phyloP scores from a whole-genome alignment of 345 rosid genomes.

The Jatropha curcas region DNA sequence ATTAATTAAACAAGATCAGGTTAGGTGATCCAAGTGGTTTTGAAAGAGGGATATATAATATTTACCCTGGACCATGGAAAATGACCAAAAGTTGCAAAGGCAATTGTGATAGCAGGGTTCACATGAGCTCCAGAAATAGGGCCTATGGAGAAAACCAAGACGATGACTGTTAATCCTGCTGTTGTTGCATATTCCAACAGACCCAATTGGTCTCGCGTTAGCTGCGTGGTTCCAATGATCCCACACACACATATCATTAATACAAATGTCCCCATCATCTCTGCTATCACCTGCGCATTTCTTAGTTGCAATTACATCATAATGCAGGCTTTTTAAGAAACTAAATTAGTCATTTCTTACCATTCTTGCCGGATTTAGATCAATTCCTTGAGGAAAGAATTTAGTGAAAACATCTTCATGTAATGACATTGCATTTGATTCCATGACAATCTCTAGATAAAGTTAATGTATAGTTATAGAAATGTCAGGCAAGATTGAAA shows the following conservation, averaged over 20 bases:
- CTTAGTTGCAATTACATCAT: background rate
- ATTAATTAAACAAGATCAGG: background rate
- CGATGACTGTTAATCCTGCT: slow-evolving; percentile 65
- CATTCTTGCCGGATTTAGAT: slow-evolving; percentile 57
- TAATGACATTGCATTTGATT: slow-evolving; percentile 29
- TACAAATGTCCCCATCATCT: slow-evolving; percentile 74
- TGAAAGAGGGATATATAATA: too few species aligned
- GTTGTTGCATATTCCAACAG: slow-evolving; percentile 70
- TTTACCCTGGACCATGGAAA: slow-evolving; percentile 75
- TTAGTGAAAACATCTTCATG: slow-evolving; percentile 24
- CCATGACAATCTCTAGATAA: slow-evolving; percentile 44
- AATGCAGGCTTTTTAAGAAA: background rate
- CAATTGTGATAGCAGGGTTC: slow-evolving; percentile 80
- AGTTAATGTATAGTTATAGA: slow-evolving; percentile 14
- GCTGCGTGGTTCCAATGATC: slow-evolving; percentile 56
- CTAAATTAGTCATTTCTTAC: slow-evolving; percentile 38
- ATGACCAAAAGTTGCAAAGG: slow-evolving; percentile 68
- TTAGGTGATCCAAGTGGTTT: background rate
- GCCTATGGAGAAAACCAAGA: slow-evolving; percentile 62
- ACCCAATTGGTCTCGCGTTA: slow-evolving; percentile 58
- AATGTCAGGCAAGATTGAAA: slow-evolving; percentile 22
- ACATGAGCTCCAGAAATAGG: slow-evolving; percentile 88
- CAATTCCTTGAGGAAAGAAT: slow-evolving; percentile 30
- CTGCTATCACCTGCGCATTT: slow-evolving; percentile 61
- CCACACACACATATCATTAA: slow-evolving; percentile 75